Percentiles rank a stretch among this genome's conserved stretches.
These are phyloP conservation scores for Hortiboletus rubellus DNA, from an alignment of 1,284 basidiomycete genomes.

Conservation along the genomic window DNA sequence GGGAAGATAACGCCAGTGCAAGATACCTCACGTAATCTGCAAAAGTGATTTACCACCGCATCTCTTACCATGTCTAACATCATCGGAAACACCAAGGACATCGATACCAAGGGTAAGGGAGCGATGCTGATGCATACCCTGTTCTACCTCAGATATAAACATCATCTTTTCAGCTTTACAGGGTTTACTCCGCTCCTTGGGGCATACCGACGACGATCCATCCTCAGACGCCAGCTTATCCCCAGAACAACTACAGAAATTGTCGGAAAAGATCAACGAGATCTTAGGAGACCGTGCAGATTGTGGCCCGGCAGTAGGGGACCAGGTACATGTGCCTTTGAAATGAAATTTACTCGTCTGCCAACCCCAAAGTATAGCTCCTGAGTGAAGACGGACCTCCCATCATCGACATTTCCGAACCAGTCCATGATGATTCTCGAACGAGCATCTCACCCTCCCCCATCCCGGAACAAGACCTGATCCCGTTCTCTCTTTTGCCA, in stretches of 20 bases:
- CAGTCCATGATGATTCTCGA: constrained; percentile 34
- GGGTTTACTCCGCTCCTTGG: constrained; percentile 51
- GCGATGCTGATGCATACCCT: not conserved
- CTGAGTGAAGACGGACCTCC: constrained; percentile 76
- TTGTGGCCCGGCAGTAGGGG: constrained; percentile 39
- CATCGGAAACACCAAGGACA: constrained; percentile 17
- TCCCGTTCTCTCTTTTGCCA: constrained; percentile 50
- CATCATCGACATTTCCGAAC: constrained; percentile 75
- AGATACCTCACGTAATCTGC: constrained; percentile 21
- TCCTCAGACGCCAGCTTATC: constrained; percentile 38
- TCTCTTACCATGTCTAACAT: constrained; percentile 22
- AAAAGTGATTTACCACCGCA: not conserved
- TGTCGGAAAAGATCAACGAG: constrained; percentile 62
- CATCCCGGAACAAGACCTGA: constrained; percentile 41
- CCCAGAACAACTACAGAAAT: constrained; percentile 49
- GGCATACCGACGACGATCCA: constrained; percentile 36
- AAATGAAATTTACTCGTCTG: constrained; percentile 19
- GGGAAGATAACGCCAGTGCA: constrained; percentile 2
- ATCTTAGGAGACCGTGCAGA: constrained; percentile 53
- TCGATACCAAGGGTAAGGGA: constrained; percentile 27
- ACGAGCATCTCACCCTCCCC: constrained; percentile 21
- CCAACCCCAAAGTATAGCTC: constrained; percentile 43
- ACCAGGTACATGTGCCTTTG: constrained; percentile 51
- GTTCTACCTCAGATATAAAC: constrained; percentile 1
- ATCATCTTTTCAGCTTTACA: constrained; percentile 44